Evolutionary conservation across 768 basidiomycete genomes (phyloP).

Genomic region (Pulveroboletus sp.): DNA sequence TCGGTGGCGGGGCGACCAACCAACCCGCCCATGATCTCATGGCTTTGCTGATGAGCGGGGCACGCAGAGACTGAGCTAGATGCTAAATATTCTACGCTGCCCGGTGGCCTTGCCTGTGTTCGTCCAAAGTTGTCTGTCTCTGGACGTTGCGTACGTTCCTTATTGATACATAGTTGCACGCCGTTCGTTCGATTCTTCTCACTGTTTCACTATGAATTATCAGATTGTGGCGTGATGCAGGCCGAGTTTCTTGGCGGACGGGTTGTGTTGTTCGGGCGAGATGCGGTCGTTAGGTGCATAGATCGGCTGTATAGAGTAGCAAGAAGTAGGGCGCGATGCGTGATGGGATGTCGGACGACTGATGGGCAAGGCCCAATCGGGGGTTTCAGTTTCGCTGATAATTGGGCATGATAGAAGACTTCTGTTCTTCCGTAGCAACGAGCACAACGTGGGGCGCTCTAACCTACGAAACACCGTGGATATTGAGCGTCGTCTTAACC

Average conservation of each 20-base stretch:
- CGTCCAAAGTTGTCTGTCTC: constrained; percentile 8
- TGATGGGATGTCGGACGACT: neutral
- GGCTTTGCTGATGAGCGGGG: constrained; percentile 76
- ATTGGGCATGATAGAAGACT: constrained; percentile 26
- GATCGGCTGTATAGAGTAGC: constrained; percentile 9
- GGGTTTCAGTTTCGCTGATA: constrained; percentile 16
- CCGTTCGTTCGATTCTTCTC: constrained; percentile 17
- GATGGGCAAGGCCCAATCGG: neutral
- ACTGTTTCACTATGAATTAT: constrained; percentile 26
- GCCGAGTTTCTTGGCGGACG: neutral
- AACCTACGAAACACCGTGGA: constrained; percentile 22
- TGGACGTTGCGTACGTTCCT: constrained; percentile 29
- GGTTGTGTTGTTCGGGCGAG: constrained; percentile 4
- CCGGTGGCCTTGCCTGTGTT: constrained; percentile 10
- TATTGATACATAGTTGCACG: constrained; percentile 32
- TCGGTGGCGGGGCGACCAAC: constrained; percentile 41
- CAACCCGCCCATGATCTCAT: constrained; percentile 73
- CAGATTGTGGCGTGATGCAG: constrained; percentile 11
- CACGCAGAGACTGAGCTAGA: constrained; percentile 54
- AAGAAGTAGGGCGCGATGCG: neutral
- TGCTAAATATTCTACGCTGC: constrained; percentile 11
- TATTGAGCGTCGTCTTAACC: constrained; percentile 20
- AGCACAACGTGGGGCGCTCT: constrained; percentile 25
- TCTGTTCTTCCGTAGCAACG: constrained; percentile 30
- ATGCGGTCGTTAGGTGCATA: constrained; percentile 8